Evolutionary conservation across 169 alveolate species (phyloP), one percentile per base, ranked within the genome.

Genomic region (Eimeria sp.): DNA sequence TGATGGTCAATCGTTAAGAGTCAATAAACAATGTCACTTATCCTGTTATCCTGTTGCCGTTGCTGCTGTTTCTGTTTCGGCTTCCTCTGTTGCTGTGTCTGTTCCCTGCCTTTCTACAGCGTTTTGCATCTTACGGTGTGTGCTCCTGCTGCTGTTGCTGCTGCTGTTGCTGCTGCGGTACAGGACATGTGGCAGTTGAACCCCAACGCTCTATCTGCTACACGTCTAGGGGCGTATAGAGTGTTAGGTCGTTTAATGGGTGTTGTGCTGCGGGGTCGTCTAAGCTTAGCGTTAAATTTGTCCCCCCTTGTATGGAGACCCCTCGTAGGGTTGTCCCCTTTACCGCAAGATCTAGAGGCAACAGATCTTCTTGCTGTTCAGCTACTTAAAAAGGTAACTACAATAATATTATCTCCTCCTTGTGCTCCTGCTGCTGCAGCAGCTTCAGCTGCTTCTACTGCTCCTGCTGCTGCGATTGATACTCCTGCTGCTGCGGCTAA

Each of bases 221-320:
- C 45, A 13, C 63, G 97, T 78, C 97, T 97, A 63, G 97, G 97
- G 73, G 96, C 98, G 97, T 98, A 94, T 95, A 95, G 83, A 86
- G 95, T 98, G 75, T 95, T 98, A 47, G 99, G 99, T 18, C 96
- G 97, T 25, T 91, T 98, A 47, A 97, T 98, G 97, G 99, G 99
- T 54, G 97, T 97, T 86, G 98, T 99, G 2, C 94, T 98, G 57
- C 97, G 99, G 89, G 97, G 98, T 34, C 98, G 97, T 25, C 97
- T 97, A 72, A 93, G 97, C 90, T 89, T 98, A 78, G 98, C 97
- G 88, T 83, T 98, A 87, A 97, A 98, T 90, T 96, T 98, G 61
- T 98, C 99, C 72, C 97, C 97, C 0, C 72, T 98, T 49, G 97
- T 98, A 92, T 98, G 99, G 99, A 98, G 97, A 83, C 95, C 97